Base-by-base conservation (phyloP, 371 early-diverging fungal species). In the Mortierella polycephala region DNA sequence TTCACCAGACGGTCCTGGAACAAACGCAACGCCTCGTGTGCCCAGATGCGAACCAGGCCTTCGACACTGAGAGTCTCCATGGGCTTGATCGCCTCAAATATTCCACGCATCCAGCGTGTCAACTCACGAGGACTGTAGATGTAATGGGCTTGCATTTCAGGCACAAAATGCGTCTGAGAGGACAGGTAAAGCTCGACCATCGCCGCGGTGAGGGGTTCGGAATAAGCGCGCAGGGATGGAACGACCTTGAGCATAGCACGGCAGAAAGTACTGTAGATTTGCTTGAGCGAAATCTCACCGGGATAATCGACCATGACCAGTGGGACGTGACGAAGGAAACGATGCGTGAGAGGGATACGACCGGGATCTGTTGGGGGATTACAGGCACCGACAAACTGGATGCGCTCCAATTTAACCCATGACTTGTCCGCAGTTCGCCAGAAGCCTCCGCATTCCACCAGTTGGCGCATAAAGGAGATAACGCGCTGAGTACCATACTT, bases 341-440 rank as follows among this genome's bases (percentile, higher is more conserved):
- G 91, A 66, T 93, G 96, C 45, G 96, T 92, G 55, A 99, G 83
- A 18, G 96, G 96, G 5, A 98, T 95, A 82, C 99, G 96, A 56
- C 99, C 99, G 45, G 99, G 96, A 84, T 99, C 99, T 0, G 99
- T 99, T 1, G 99, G 99, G 56, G 99, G 99, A 71, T 99, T 99
- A 86, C 99, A 99, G 14, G 99, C 99, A 64, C 99, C 99, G 13
- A 99, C 98, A 83, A 99, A 97, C 83, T 98, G 98, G 62, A 99
- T 95, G 44, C 97, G 92, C 85, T 98, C 97, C 45, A 99, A 82
- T 44, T 88, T 82, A 39, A 99, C 96, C 98, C 98, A 99, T 14
- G 92, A 82, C 71, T 96, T 94, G 81, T 96, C 96, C 5, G 89
- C 80, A 0, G 95, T 89, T 66, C 98, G 86, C 98, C 98, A 99